Base-by-base conservation (phyloP, 345 rosid genomes). In the Brassica rapa region DNA sequence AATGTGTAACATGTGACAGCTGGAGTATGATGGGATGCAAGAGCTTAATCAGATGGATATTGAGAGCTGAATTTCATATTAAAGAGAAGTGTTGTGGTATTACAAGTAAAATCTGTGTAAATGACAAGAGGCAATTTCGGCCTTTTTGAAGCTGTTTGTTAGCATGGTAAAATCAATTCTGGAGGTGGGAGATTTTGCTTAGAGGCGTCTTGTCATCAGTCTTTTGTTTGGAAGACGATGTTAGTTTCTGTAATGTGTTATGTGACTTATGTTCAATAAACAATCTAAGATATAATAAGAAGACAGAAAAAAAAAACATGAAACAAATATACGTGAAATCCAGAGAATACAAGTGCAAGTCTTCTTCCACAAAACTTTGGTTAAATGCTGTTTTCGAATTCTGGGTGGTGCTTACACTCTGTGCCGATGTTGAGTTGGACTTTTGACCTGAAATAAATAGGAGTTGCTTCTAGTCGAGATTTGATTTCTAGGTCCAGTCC, bases 21-120 rank as follows among this genome's bases (percentile, higher is more conserved):
- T 87, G 82, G 96, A 94, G 83, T 88, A 86, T 41, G 86, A 86
- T 72, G 86, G 75, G 37, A 74, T 87, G 72, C 68, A 77, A 10
- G 76, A 82, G 46, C 41, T 53, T 68, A 85, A 85, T 59, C 65
- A 59, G 3, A 65, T 69, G 51, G 77, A 1, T 59, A 74, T 82
- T 89, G 87, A 82, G 57, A 74, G 61, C 62, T 84, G 75, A 86
- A 72, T 25, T 59, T 27, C 16, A 61, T 14, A 65, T 46, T 14
- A 43, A 23, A 32, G 59, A 61, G 0, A 29, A 61, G 27, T 60
- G 49, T 4, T 33, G 75, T 62, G 78, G 35, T 37, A 25, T 14
- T 80, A 75, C 1, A 46, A 46, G 56, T 51, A 51, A 74, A 21
- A 74, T 74, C 65, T 39, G 73, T 66, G 82, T 67, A 78, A 66